Evolutionary conservation across 805 yeast genomes (phyloP), one percentile per base, ranked within the genome.

Genomic region (Wickerhamiella bombiphila): DNA sequence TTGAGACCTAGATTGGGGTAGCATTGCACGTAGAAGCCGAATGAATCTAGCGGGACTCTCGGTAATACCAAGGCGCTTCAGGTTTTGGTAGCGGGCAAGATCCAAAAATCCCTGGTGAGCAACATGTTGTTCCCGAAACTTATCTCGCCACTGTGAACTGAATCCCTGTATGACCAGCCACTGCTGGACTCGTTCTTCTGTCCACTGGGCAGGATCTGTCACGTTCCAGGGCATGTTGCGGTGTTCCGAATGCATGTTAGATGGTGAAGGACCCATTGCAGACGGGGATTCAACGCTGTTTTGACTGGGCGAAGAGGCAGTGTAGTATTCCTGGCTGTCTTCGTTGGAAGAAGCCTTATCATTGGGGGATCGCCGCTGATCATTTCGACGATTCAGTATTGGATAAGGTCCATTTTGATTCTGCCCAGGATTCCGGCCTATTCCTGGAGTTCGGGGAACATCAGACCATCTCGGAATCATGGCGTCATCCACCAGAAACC

Each of bases 111-210:
- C 60, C 33, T 71, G 68, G 0, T 85, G 83, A 7, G 65, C 60
- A 2, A 85, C 61, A 35, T 71, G 70, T 42, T 72, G 65, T 31
- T 64, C 64, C 29, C 60, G 59, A 55, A 85, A 79, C 14, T 74
- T 68, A 3, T 64, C 69, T n/a, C 69, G 61, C 95, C 95, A 85
- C 11, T 76, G 62, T 3, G 66, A 69, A 46, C 78, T 77, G 57
- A 85, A 85, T 16, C 69, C 65, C 53, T 83, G 68, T n/a, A 56
- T 48, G 5, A 68, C 74, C 19, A 85, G 63, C 93, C 94, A 85
- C 34, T 60, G 53, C 0, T 65, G 42, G 1, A 83, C 86, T 37
- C 79, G 64, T n/a, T 67, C 72, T 44, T 69, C 59, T 1, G 76
- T 72, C 95, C 95, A 83, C 41, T 72, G 76, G 9, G 17, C 22